phyloP scores from a whole-genome alignment of 164 flowering plant species.

The Berberis thunbergii region DNA sequence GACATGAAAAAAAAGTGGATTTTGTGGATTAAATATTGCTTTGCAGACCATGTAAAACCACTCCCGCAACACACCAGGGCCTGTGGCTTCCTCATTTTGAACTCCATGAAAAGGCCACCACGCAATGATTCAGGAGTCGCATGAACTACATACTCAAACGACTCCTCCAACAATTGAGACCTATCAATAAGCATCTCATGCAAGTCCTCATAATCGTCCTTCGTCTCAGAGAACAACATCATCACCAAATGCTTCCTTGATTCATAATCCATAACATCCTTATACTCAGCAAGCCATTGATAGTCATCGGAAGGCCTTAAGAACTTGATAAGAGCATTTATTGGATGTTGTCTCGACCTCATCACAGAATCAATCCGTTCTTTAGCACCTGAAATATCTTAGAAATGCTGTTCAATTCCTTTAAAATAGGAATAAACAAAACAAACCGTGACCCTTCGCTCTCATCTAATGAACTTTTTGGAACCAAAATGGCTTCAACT shows the following conservation, averaged over 20 bases:
- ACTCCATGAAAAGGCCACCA: slow-evolving; percentile 73
- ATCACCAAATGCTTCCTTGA: slow-evolving; percentile 63
- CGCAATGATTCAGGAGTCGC: slow-evolving; percentile 48
- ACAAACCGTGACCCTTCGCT: slow-evolving; percentile 13
- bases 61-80: slow-evolving; percentile 91
- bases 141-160: slow-evolving; percentile 61
- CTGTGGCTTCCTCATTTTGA: slow-evolving; percentile 97
- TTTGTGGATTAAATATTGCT: slow-evolving; percentile 69
- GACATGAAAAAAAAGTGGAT: slow-evolving; percentile 76
- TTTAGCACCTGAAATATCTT: slow-evolving; percentile 44
- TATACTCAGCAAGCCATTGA: slow-evolving; percentile 64
- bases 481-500: slow-evolving; percentile 30
- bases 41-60: slow-evolving; percentile 89
- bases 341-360: slow-evolving; percentile 32
- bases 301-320: slow-evolving; percentile 55
- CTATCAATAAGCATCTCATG: slow-evolving; percentile 95
- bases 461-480: slow-evolving; percentile 18
- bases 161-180: slow-evolving; percentile 62
- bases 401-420: slow-evolving; percentile 47
- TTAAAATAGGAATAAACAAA: slow-evolving; percentile 56
- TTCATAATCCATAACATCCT: slow-evolving; percentile 67
- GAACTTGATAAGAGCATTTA: slow-evolving; percentile 40
- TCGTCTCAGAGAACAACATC: slow-evolving; percentile 77
- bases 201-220: slow-evolving; percentile 70
- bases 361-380: slow-evolving; percentile 34